phyloP scores from a whole-genome alignment of 805 yeast species.

The Metschnikowia similis region DNA sequence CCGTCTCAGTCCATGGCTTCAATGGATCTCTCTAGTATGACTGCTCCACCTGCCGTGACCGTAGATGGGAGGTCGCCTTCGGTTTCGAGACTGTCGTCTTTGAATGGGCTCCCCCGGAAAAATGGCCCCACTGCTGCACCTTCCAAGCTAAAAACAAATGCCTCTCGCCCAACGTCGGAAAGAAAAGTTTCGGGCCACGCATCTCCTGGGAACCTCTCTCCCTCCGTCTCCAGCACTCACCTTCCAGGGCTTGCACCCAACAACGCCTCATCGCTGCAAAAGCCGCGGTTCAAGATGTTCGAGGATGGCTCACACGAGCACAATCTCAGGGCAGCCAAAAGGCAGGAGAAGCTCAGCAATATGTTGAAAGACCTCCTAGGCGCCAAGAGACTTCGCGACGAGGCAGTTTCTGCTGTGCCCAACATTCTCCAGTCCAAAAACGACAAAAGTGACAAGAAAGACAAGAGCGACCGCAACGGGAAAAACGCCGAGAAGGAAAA shows the following conservation, averaged over 20 bases:
- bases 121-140: constrained; percentile 3
- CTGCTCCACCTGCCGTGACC: background rate
- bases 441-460: background rate
- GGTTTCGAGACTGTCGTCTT: constrained; percentile 18
- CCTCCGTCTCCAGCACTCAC: constrained; percentile 11
- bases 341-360: constrained; percentile 71
- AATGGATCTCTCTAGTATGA: constrained; percentile 6
- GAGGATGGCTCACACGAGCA: constrained; percentile 82
- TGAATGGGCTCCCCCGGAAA: constrained; percentile 12
- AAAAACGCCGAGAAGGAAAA: constrained; percentile 16
- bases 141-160: constrained; percentile 14
- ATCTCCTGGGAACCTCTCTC: constrained; percentile 9
- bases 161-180: constrained; percentile 20
- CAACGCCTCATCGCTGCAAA: constrained; percentile 9
- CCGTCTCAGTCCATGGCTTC: constrained; percentile 7
- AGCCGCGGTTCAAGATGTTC: constrained; percentile 49
- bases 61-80: constrained; percentile 12
- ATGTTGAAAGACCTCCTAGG: constrained; percentile 77
- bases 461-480: constrained; percentile 3
- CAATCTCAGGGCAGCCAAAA: constrained; percentile 64
- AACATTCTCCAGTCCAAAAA: constrained; percentile 44
- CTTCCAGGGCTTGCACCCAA: constrained; percentile 9
- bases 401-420: constrained; percentile 71
- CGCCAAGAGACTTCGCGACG: constrained; percentile 64
- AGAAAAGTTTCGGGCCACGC: constrained; percentile 11